phyloP scores from a whole-genome alignment of 2,329 filamentous ascomycete species.

The Dothideomycetidae sp. region DNA sequence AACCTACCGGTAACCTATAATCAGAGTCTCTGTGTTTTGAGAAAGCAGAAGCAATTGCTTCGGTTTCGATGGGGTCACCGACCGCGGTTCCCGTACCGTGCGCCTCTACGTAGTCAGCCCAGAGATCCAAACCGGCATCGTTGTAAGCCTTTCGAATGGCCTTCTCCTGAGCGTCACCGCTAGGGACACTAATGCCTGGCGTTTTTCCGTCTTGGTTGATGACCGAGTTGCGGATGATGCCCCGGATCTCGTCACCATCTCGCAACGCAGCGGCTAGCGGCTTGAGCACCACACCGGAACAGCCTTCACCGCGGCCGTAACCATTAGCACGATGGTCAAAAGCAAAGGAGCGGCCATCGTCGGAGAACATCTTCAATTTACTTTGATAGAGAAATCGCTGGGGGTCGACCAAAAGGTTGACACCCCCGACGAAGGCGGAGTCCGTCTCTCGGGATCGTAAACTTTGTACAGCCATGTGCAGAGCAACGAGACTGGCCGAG shows the following conservation, averaged over 20 bases:
- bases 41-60: slow-evolving; percentile 12
- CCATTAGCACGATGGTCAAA: slow-evolving; percentile 32
- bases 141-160: slow-evolving; percentile 25
- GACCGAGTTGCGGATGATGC: slow-evolving; percentile 24
- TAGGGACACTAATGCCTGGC: slow-evolving; percentile 28
- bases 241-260: slow-evolving; percentile 32
- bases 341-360: slow-evolving; percentile 18
- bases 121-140: slow-evolving; percentile 21
- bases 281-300: slow-evolving; percentile 39
- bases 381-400: slow-evolving; percentile 15
- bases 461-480: slow-evolving; percentile 22
- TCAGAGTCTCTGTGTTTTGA: slow-evolving; percentile 1
- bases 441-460: slow-evolving; percentile 19
- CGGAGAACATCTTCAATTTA: slow-evolving; percentile 20
- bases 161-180: slow-evolving; percentile 22
- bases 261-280: slow-evolving; percentile 32
- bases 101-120: slow-evolving; percentile 13
- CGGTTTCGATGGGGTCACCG: slow-evolving; percentile 17
- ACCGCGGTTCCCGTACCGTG: slow-evolving; percentile 19
- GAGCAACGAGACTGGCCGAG: slow-evolving; percentile 27
- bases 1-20: slow-evolving; percentile 14
- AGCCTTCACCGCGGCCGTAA: slow-evolving; percentile 39
- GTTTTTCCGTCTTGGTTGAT: slow-evolving; percentile 28
- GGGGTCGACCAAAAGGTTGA: slow-evolving; percentile 18
- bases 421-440: slow-evolving; percentile 12